Evolutionary conservation across 306 rosid species (phyloP), one percentile per base, ranked within the genome.

Genomic region (Calophaca sinica): DNA sequence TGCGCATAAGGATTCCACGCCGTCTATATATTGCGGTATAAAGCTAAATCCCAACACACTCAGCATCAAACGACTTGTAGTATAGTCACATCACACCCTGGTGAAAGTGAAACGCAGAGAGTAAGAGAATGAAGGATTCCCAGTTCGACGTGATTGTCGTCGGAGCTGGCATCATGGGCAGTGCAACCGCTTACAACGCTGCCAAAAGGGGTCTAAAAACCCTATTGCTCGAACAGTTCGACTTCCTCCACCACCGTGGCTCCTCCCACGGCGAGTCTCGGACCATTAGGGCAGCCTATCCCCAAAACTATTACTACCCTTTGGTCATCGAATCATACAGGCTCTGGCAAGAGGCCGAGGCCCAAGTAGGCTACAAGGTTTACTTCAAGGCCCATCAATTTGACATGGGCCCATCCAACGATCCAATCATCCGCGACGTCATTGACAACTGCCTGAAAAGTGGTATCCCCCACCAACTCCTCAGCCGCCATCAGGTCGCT

Each of bases 251-350:
- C 89, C 98, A 88, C 69, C 88, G 96, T 0, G 98, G 96, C 46
- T 94, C 98, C 15, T 94, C 98, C 45, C 98, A 94, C 64, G 98
- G 98, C 9, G 98, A 94, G 79, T 91, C 98, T 26, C 97, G 98
- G 44, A 90, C 97, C 39, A 94, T 94, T 44, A 91, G 98, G 5
- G 86, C 88, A 28, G 86, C 93, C 58, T 91, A 94, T 48, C 77
- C 81, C 0, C 94, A 91, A 28, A 75, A 76, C 50, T 64, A 91
- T 67, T 94, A 91, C 82, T 68, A 58, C 31, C 48, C 81, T 7
- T 4, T 94, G 12, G 98, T 88, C 7, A 79, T 87, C 13, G 88
- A 90, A 26, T 90, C 98, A 6, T 88, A 86, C 89, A 9, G 69
- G 0, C 90, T 90, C 1, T 94, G 98, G 98, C 51, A 74, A 42